A percentile compares a stretch with the other conserved stretches of the same genome.
These are phyloP conservation scores for Cladosporium austrohemisphaericum DNA, from an alignment of 2,329 filamentous ascomycete species.

Conservation along the genomic window DNA sequence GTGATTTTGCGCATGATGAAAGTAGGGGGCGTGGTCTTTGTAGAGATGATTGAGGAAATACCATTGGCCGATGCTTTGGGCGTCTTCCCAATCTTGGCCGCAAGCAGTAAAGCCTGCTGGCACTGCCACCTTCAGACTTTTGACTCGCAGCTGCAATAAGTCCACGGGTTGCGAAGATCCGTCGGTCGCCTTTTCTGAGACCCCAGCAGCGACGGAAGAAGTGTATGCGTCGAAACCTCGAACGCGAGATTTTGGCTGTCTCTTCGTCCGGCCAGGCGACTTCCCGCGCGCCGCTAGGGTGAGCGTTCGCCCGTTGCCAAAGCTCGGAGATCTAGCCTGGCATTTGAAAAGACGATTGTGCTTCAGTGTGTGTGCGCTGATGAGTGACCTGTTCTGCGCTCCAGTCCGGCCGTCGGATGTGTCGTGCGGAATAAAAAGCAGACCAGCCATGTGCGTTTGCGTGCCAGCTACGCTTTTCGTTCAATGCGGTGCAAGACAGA, in stretches of 20 bases:
- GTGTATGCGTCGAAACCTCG: not conserved
- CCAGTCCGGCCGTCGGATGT: not conserved
- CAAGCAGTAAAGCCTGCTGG: not conserved
- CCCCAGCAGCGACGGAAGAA: not conserved
- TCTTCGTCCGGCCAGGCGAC: not conserved
- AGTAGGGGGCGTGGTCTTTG: not conserved
- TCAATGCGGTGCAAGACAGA: no score
- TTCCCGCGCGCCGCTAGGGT: not conserved
- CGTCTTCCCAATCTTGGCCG: not conserved
- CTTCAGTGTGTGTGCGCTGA: conserved; percentile 1
- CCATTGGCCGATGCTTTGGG: conserved; percentile 6
- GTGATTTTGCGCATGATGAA: conserved; percentile 1
- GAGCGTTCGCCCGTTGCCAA: not conserved
- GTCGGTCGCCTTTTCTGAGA: not conserved
- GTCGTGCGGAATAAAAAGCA: not conserved
- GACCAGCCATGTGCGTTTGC: not conserved
- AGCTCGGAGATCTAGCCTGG: not conserved
- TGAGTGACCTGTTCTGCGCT: not conserved
- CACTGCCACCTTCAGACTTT: not conserved
- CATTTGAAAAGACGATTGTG: not conserved
- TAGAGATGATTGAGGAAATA: conserved; percentile 4
- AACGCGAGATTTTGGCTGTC: not conserved
- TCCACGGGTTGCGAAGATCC: not conserved
- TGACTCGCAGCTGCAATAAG: not conserved
- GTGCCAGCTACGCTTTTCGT: not conserved